phyloP scores from a whole-genome alignment of 2,329 filamentous ascomycete genomes.

The Chrysoporthe puriensis region DNA sequence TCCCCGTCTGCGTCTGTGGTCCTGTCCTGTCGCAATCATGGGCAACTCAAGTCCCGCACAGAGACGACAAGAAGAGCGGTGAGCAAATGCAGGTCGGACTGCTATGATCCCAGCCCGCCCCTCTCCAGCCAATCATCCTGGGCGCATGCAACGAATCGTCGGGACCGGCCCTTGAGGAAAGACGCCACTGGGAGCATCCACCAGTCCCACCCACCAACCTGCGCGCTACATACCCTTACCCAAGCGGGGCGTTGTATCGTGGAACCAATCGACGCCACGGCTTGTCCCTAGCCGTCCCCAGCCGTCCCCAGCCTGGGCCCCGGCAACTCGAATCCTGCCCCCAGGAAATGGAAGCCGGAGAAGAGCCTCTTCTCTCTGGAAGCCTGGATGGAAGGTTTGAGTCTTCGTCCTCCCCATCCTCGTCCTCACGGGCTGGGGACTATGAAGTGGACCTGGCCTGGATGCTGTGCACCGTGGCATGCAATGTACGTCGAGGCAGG shows the following conservation, averaged over 20 bases:
- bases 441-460: conserved; percentile 1
- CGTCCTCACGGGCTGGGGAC: background rate
- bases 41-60: conserved; percentile 25
- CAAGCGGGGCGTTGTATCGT: conserved; percentile 19
- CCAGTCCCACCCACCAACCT: background rate
- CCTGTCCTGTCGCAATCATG: conserved; percentile 20
- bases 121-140: conserved; percentile 34
- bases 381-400: conserved; percentile 18
- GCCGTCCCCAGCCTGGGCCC: conserved; percentile 18
- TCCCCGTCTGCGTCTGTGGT: conserved; percentile 10
- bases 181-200: conserved; percentile 28
- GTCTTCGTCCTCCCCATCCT: background rate
- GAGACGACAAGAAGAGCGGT: conserved; percentile 32
- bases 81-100: conserved; percentile 30
- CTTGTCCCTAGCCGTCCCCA: conserved; percentile 17
- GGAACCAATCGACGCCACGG: conserved; percentile 23
- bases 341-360: conserved; percentile 12
- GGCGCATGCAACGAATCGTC: conserved; percentile 23
- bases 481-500: background rate
- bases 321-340: conserved; percentile 20
- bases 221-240: conserved; percentile 23
- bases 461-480: background rate
- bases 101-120: conserved; percentile 34
- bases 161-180: conserved; percentile 28
- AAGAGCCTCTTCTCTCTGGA: conserved; percentile 23